These are phyloP conservation scores for Kluyveromyces marxianus DNA, from an alignment of 1,139 yeast species.

Conservation along the genomic window DNA sequence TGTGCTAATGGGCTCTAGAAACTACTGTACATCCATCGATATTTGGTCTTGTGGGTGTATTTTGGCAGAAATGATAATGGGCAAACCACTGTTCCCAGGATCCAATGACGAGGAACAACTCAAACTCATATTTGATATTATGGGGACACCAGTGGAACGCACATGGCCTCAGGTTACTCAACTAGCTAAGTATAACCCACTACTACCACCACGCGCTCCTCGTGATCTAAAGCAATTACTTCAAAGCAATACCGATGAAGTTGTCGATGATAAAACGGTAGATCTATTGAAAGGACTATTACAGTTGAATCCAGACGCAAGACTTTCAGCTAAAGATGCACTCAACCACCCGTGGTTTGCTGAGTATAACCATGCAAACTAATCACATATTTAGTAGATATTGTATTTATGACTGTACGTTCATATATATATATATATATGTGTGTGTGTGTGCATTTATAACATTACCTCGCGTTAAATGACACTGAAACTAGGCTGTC, in stretches of 20 bases:
- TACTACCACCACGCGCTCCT: slow-evolving; percentile 83
- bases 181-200: slow-evolving; percentile 76
- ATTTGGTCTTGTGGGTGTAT: slow-evolving; percentile 99
- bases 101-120: slow-evolving; percentile 93
- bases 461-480: neutral
- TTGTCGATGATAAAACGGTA: slow-evolving; percentile 71
- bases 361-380: slow-evolving; percentile 40
- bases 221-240: slow-evolving; percentile 74
- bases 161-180: slow-evolving; percentile 93
- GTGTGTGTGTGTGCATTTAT: neutral
- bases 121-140: slow-evolving; percentile 74
- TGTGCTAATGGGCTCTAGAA: slow-evolving; percentile 87
- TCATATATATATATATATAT: neutral
- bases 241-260: slow-evolving; percentile 41
- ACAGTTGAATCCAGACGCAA: slow-evolving; percentile 86
- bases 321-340: slow-evolving; percentile 88
- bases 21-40: slow-evolving; percentile 92
- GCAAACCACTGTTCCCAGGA: slow-evolving; percentile 96
- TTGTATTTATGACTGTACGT: neutral
- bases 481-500: slow-evolving; percentile 16
- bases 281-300: slow-evolving; percentile 69
- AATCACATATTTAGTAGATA: neutral
- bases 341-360: slow-evolving; percentile 94
- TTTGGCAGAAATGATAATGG: slow-evolving; percentile 96
- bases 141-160: slow-evolving; percentile 95